phyloP scores from a whole-genome alignment of 176 grass and related monocot species.

The Lolium rigidum region DNA sequence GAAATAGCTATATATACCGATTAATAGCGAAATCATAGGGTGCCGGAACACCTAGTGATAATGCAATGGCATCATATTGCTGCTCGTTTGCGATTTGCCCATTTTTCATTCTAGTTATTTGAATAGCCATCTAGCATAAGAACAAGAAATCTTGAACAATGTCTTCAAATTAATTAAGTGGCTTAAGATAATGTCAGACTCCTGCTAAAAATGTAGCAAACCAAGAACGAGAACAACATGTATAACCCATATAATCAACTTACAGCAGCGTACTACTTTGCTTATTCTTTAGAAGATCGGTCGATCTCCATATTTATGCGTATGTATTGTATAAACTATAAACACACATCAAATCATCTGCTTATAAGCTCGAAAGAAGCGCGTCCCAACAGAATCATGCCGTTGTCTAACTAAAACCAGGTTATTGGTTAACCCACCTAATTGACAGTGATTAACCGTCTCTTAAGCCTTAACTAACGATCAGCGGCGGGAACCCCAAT shows the following conservation, averaged over 20 bases:
- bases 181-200: too few species aligned
- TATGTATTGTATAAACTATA: not conserved
- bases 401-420: slow-evolving; percentile 10
- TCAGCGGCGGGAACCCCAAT: slow-evolving; percentile 51
- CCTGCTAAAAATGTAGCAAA: not conserved
- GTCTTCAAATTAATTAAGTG: too few species aligned
- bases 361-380: slow-evolving; percentile 22
- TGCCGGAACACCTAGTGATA: too few species aligned
- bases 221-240: not conserved
- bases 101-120: too few species aligned
- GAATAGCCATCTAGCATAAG: too few species aligned
- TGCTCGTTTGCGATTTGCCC: too few species aligned
- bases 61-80: too few species aligned
- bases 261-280: not conserved
- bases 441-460: not conserved
- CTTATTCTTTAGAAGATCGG: slow-evolving; percentile 6
- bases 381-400: not conserved
- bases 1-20: too few species aligned
- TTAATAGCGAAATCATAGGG: too few species aligned
- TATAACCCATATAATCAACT: not conserved
- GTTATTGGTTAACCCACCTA: slow-evolving; percentile 13
- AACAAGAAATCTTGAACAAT: too few species aligned
- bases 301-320: not conserved
- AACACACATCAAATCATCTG: not conserved
- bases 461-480: slow-evolving; percentile 34